Conservation (phyloP, 2,329 filamentous ascomycete species). For the Coniella vitis region DNA sequence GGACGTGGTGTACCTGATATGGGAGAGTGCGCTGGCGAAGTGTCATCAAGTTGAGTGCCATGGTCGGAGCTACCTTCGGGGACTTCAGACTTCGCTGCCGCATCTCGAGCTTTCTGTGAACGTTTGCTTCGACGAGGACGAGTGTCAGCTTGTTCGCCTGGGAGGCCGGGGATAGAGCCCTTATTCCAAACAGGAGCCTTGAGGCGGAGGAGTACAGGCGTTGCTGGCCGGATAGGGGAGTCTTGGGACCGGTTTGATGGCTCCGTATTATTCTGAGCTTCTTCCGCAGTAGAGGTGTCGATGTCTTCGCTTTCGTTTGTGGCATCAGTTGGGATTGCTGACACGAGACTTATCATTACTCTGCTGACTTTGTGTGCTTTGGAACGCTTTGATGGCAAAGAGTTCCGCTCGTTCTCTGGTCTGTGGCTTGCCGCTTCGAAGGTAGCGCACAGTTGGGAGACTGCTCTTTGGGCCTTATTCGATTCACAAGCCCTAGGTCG, state of each 20-base stretch:
- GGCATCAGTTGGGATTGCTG: not conserved
- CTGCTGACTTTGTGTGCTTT: not conserved
- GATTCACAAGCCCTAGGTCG: no score
- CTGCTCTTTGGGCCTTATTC: no score
- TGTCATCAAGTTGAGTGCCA: not conserved
- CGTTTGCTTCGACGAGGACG: not conserved
- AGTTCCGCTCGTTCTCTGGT: not conserved
- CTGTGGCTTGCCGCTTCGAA: not conserved
- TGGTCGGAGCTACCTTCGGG: not conserved
- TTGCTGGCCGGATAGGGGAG: not conserved
- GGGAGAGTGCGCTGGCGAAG: slow-evolving; percentile 1
- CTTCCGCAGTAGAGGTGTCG: not conserved
- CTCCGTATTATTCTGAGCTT: not conserved
- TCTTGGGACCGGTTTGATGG: not conserved
- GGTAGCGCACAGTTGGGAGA: not conserved
- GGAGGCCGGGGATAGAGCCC: not conserved
- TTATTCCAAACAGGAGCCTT: slow-evolving; percentile 6
- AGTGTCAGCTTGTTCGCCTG: not conserved
- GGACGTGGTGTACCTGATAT: not conserved
- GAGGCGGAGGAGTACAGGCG: not conserved
- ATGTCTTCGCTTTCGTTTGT: not conserved
- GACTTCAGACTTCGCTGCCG: not conserved
- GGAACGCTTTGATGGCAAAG: no score
- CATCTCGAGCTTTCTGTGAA: not conserved
- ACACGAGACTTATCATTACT: no score